Percentiles rank a stretch among this genome's conserved stretches.
phyloP scores from a whole-genome alignment of 148 eudicot species.

The Chenopodium berlandieri region DNA sequence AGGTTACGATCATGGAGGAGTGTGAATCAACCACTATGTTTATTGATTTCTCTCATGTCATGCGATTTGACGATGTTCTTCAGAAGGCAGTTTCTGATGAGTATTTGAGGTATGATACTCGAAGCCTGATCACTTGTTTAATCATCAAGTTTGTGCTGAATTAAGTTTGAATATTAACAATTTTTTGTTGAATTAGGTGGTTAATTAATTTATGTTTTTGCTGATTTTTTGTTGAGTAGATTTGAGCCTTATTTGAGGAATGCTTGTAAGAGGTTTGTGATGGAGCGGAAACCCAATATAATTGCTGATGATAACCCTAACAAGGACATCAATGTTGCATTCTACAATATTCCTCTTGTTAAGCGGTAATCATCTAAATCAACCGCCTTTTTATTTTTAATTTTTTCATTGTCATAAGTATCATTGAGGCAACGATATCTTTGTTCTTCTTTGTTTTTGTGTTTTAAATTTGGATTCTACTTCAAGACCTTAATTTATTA shows the following conservation, averaged over 20 bases:
- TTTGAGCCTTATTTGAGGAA: conserved; percentile 79
- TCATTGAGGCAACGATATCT: too few species aligned
- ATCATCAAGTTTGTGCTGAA: not conserved
- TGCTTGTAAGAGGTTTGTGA: conserved; percentile 88
- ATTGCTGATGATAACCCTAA: conserved; percentile 79
- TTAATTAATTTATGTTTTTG: not conserved
- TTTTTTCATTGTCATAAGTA: not conserved
- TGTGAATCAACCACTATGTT: conserved; percentile 88
- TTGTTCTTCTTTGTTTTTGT: too few species aligned
- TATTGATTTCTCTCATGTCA: conserved; percentile 89
- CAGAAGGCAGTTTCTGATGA: conserved; percentile 86
- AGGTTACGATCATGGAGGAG: conserved; percentile 67
- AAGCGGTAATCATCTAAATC: conserved; percentile 50
- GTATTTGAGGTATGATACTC: conserved; percentile 48
- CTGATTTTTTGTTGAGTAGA: conserved; percentile 25
- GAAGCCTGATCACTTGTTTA: not conserved
- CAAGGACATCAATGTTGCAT: conserved; percentile 82
- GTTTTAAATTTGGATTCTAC: too few species aligned
- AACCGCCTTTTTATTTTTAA: not conserved
- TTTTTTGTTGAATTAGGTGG: not conserved
- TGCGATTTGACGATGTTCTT: conserved; percentile 77
- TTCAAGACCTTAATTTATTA: not conserved
- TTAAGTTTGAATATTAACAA: too few species aligned
- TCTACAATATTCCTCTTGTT: conserved; percentile 76
- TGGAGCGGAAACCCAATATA: conserved; percentile 71